Percentiles rank a stretch among this genome's conserved stretches.
Evolutionary conservation across 345 rosid species (phyloP).

Genomic region (Zanthoxylum bungeanum): DNA sequence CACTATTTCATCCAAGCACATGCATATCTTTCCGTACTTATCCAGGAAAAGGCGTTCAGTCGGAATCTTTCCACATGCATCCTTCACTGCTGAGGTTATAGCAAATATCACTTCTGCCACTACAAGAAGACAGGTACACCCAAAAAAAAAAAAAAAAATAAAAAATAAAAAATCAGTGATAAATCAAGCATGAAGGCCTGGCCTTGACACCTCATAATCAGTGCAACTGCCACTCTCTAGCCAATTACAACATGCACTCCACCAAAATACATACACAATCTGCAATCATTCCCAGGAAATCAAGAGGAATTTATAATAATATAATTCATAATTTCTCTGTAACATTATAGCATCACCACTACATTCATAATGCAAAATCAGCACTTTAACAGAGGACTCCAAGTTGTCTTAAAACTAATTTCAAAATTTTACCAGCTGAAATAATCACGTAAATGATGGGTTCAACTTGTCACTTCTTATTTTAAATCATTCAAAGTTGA

Average conservation of each 20-base stretch:
- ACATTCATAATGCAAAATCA: neutral
- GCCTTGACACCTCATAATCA: neutral
- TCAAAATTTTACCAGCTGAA: conserved; percentile 4
- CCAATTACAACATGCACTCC: neutral
- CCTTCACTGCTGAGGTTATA: conserved; percentile 83
- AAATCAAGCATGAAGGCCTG: neutral
- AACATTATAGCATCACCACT: neutral
- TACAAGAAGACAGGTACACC: conserved; percentile 19
- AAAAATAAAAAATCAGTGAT: neutral
- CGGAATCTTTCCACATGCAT: conserved; percentile 91
- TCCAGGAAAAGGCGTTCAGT: conserved; percentile 92
- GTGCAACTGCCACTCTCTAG: neutral
- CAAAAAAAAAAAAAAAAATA: no score
- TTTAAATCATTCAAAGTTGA: neutral
- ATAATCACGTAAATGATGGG: neutral
- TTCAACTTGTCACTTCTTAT: neutral
- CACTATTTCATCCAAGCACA: conserved; percentile 90
- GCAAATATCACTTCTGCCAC: conserved; percentile 92
- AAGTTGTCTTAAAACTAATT: neutral
- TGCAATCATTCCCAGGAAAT: neutral
- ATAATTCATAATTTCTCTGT: neutral
- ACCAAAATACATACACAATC: conserved; percentile 2
- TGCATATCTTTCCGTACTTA: conserved; percentile 89
- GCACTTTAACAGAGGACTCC: neutral
- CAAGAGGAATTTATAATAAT: neutral